Evolutionary conservation across 2,329 filamentous ascomycete species (phyloP).

Genomic region (Diaporthe sp.): DNA sequence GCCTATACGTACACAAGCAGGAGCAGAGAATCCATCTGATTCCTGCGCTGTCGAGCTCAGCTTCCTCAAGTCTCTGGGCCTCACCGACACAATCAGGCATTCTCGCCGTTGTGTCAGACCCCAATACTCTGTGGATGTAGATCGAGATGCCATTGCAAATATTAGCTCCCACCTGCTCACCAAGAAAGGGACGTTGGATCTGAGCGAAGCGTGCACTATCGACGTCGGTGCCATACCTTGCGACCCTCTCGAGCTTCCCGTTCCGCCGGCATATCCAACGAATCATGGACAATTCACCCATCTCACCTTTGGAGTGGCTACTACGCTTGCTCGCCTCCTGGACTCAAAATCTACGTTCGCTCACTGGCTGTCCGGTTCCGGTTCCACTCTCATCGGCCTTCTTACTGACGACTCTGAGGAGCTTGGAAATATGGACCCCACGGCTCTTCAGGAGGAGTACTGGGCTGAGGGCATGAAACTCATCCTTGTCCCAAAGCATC

Average conservation of each 20-base stretch:
- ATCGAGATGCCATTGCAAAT: slow-evolving; percentile 16
- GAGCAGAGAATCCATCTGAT: background rate
- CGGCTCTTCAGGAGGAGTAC: slow-evolving; percentile 43
- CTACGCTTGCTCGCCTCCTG: slow-evolving; percentile 22
- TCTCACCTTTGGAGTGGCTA: slow-evolving; percentile 35
- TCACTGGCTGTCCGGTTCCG: slow-evolving; percentile 36
- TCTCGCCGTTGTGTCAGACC: slow-evolving; percentile 32
- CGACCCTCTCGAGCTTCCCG: slow-evolving; percentile 30
- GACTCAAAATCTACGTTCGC: slow-evolving; percentile 30
- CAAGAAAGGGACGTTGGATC: background rate
- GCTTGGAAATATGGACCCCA: background rate
- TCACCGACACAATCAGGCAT: slow-evolving; percentile 29
- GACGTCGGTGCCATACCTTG: slow-evolving; percentile 5
- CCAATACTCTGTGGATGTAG: background rate
- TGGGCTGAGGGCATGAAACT: slow-evolving; percentile 51
- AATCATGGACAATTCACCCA: slow-evolving; percentile 43
- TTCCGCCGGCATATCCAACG: slow-evolving; percentile 22
- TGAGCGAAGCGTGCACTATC: slow-evolving; percentile 1
- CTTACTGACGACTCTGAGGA: slow-evolving; percentile 39
- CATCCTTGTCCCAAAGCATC: slow-evolving; percentile 50
- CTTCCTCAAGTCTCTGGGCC: slow-evolving; percentile 10
- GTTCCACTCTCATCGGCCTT: slow-evolving; percentile 22
- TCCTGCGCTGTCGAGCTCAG: background rate
- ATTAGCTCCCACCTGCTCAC: slow-evolving; percentile 18
- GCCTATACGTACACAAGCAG: background rate